These are phyloP conservation scores for Tolypocladium endophyticum DNA, from an alignment of 2,329 filamentous ascomycete genomes.

Conservation along the genomic window DNA sequence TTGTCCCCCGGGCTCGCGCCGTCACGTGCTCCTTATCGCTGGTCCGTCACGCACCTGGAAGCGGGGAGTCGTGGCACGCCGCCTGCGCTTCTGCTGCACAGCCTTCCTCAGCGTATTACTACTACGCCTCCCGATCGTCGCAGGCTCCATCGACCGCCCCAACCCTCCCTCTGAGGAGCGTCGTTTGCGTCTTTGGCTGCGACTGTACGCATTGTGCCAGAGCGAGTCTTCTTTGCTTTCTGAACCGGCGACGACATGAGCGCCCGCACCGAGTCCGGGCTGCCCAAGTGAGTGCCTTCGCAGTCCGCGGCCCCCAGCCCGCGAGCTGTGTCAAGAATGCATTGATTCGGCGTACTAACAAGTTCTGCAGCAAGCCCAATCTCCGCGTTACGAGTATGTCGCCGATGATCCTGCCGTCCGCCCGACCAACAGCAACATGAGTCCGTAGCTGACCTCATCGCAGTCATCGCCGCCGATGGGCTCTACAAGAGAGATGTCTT, in stretches of 20 bases:
- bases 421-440: conserved; percentile 3
- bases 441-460: conserved; percentile 23
- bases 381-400: conserved; percentile 82
- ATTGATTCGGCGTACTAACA: conserved; percentile 16
- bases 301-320: neutral
- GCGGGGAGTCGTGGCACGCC: conserved; percentile 3
- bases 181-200: conserved; percentile 4
- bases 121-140: neutral
- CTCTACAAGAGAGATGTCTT: conserved; percentile 99
- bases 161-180: neutral
- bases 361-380: conserved; percentile 59
- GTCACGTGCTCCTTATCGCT: conserved; percentile 2
- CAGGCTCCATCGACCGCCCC: neutral
- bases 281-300: conserved; percentile 20
- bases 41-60: conserved; percentile 1
- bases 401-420: conserved; percentile 3
- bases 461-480: conserved; percentile 97
- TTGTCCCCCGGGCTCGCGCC: neutral
- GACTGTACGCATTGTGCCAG: conserved; percentile 8
- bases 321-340: neutral
- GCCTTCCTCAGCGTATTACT: conserved; percentile 3
- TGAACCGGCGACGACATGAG: conserved; percentile 9
- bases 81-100: conserved; percentile 6
- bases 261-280: conserved; percentile 25
- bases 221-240: neutral